Percentiles rank a stretch among this genome's conserved stretches.
Conservation (phyloP, 495 filamentous ascomycete species). For the Aspergillus panamensis region DNA sequence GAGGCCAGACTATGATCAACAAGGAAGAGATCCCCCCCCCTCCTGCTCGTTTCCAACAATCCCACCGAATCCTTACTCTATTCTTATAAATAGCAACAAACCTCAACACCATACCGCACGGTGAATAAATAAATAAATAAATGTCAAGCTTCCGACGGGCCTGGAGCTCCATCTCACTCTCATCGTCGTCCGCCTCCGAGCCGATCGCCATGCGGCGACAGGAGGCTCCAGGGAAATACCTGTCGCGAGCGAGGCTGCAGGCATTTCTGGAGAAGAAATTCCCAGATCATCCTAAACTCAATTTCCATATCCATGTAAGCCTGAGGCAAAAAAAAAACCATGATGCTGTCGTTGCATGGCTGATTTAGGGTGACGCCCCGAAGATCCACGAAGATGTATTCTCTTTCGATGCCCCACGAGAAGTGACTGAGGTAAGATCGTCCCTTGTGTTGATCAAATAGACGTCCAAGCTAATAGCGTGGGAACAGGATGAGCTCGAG, state of each 20-base stretch:
- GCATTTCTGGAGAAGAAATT: constrained; percentile 33
- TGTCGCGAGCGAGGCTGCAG: constrained; percentile 30
- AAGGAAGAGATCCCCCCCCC: constrained; percentile 2
- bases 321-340: not conserved
- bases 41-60: not conserved
- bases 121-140: not conserved
- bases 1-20: not conserved
- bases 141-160: constrained; percentile 9
- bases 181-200: not conserved
- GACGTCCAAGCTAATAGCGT: not conserved
- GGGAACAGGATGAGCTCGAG: not conserved
- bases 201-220: constrained; percentile 10
- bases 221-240: constrained; percentile 23
- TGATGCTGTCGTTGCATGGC: not conserved
- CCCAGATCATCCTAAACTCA: constrained; percentile 27
- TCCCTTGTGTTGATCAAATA: too few relatives aligned
- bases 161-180: constrained; percentile 2
- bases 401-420: constrained; percentile 32
- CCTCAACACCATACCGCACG: not conserved
- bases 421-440: constrained; percentile 28
- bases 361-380: not conserved
- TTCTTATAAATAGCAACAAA: constrained; percentile 10
- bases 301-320: constrained; percentile 30
- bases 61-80: not conserved
- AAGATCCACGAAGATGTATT: constrained; percentile 35